phyloP scores from a whole-genome alignment of 2,329 filamentous ascomycete genomes.

The Blumeriella jaapii region DNA sequence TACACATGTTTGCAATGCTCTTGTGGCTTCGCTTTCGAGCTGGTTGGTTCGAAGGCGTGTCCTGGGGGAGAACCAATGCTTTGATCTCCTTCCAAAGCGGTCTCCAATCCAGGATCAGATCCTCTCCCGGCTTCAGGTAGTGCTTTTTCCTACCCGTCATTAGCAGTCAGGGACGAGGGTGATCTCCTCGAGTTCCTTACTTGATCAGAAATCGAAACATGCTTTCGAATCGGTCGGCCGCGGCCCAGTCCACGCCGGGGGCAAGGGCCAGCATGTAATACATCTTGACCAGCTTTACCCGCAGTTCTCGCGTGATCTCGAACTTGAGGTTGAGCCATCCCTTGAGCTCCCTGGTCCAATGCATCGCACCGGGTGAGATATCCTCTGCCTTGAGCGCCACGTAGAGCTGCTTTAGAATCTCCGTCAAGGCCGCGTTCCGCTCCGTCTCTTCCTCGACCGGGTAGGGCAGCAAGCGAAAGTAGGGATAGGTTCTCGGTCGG shows the following conservation, averaged over 20 bases:
- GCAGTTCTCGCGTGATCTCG: conserved; percentile 75
- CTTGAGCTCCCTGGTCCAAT: conserved; percentile 94
- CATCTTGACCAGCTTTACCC: conserved; percentile 74
- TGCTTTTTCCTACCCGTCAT: conserved; percentile 66
- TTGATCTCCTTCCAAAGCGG: conserved; percentile 91
- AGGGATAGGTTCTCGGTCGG: conserved; percentile 84
- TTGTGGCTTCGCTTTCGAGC: conserved; percentile 45
- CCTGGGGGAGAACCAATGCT: conserved; percentile 74
- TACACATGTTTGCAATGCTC: conserved; percentile 74
- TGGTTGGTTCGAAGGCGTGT: conserved; percentile 56
- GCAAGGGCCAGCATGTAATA: conserved; percentile 92
- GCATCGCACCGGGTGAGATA: conserved; percentile 83
- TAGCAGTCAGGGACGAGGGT: background rate
- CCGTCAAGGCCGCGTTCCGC: conserved; percentile 66
- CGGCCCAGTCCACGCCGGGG: conserved; percentile 71
- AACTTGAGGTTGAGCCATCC: conserved; percentile 97
- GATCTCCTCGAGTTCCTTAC: conserved; percentile 38
- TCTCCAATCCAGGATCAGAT: conserved; percentile 86
- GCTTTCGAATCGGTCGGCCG: conserved; percentile 83
- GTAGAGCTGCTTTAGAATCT: conserved; percentile 89
- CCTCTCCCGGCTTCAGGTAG: conserved; percentile 81
- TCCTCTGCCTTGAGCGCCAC: conserved; percentile 86
- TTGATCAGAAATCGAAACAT: conserved; percentile 97
- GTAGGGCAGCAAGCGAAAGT: conserved; percentile 85
- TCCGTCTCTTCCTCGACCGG: conserved; percentile 68